A percentile compares a stretch with the other conserved stretches of the same genome.
Conservation (phyloP, 495 filamentous ascomycete species). For the Talaromyces stipitatus region DNA sequence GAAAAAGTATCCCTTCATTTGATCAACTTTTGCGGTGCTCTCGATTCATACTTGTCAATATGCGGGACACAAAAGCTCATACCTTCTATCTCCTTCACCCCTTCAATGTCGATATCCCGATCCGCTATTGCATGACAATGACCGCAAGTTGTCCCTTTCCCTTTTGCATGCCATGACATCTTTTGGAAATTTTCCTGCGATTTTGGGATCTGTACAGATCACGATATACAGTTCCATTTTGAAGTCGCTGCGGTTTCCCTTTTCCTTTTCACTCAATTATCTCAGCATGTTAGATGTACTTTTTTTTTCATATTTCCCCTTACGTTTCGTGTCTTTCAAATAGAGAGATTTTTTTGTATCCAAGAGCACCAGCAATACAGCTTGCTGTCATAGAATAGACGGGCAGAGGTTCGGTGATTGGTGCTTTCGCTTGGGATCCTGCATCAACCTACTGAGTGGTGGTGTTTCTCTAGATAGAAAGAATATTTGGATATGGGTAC, state of each 20-base stretch:
- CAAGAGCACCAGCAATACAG: not conserved
- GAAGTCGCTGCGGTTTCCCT: not conserved
- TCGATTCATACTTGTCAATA: too few species aligned
- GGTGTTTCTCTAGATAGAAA: not conserved
- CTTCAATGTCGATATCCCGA: not conserved
- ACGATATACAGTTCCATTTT: not conserved
- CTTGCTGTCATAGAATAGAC: not conserved
- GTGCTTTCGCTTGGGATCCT: not conserved
- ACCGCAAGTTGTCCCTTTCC: not conserved
- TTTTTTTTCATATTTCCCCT: not conserved
- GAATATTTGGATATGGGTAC: not conserved
- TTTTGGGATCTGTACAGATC: not conserved
- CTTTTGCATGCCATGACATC: not conserved
- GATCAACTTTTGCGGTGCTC: too few species aligned
- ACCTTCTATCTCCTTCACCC: too few species aligned
- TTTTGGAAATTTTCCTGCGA: not conserved
- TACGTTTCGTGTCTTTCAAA: conserved; percentile 5
- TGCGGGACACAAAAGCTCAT: too few species aligned
- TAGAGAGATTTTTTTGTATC: conserved; percentile 5
- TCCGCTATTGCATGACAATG: not conserved
- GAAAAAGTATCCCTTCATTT: not conserved
- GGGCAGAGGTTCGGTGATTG: not conserved
- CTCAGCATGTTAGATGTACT: not conserved
- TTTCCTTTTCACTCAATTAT: not conserved
- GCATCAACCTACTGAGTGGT: not conserved